A percentile compares a stretch with the other conserved stretches of the same genome.
phyloP scores from a whole-genome alignment of 1,284 basidiomycete genomes.

The Rhizoctonia solani region DNA sequence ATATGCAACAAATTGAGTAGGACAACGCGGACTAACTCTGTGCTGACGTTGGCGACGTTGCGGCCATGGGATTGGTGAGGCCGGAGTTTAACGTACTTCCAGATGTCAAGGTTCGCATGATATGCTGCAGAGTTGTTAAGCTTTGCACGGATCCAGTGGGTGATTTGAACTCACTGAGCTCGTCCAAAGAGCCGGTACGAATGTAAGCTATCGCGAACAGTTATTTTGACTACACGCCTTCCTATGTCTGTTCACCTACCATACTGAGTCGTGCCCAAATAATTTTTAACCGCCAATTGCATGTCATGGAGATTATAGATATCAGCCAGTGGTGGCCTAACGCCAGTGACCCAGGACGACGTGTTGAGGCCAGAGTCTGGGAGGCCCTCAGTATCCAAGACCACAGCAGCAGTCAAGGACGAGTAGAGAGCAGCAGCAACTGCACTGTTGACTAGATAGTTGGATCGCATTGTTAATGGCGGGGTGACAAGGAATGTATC shows the following conservation, averaged over 20 bases:
- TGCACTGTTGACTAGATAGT: neutral
- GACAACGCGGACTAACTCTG: neutral
- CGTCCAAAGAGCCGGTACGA: slow-evolving; percentile 16
- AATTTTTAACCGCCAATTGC: slow-evolving; percentile 22
- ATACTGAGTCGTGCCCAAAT: neutral
- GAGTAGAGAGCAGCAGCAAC: neutral
- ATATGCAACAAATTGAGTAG: neutral
- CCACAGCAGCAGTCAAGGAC: neutral
- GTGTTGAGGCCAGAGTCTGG: slow-evolving; percentile 15
- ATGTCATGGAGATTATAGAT: slow-evolving; percentile 28
- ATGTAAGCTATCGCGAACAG: neutral
- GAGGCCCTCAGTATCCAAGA: slow-evolving; percentile 19
- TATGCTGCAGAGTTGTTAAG: neutral
- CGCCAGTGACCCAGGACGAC: slow-evolving; percentile 10
- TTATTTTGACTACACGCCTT: neutral
- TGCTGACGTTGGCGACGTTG: slow-evolving; percentile 14
- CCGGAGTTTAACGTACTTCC: slow-evolving; percentile 5
- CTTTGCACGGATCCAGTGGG: too few species aligned
- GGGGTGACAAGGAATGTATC: neutral
- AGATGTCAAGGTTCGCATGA: slow-evolving; percentile 21
- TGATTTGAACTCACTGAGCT: slow-evolving; percentile 11
- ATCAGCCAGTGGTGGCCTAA: slow-evolving; percentile 18
- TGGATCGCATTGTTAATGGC: neutral
- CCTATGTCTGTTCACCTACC: neutral
- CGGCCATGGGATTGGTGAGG: neutral